These are phyloP conservation scores for Lactarius akahatsu DNA, from an alignment of 768 basidiomycete genomes.

Conservation along the genomic window DNA sequence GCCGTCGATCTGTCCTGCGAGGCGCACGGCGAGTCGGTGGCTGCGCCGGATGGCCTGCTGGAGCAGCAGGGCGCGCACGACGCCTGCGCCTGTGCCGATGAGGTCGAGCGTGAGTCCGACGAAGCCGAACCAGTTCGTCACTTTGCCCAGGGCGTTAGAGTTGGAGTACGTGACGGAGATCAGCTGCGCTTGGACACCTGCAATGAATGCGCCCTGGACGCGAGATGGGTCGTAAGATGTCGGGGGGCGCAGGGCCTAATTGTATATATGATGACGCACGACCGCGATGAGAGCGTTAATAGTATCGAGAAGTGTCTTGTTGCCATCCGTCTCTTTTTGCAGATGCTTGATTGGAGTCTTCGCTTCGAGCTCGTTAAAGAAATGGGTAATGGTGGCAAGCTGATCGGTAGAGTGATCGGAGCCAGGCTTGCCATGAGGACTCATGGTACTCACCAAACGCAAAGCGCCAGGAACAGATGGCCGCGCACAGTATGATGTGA, in stretches of 20 bases:
- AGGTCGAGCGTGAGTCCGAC: slow-evolving; percentile 30
- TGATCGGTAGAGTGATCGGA: slow-evolving; percentile 11
- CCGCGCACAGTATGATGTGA: neutral
- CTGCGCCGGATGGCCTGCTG: slow-evolving; percentile 17
- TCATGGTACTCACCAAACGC: neutral
- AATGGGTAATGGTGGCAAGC: slow-evolving; percentile 11
- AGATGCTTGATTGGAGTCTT: slow-evolving; percentile 13
- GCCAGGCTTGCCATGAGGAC: neutral
- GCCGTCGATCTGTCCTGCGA: slow-evolving; percentile 18
- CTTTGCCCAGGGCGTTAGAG: neutral
- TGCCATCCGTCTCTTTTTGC: slow-evolving; percentile 16
- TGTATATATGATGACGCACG: slow-evolving; percentile 1
- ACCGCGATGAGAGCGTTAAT: slow-evolving; percentile 25
- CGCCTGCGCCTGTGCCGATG: slow-evolving; percentile 24
- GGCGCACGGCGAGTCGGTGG: slow-evolving; percentile 15
- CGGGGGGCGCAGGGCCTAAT: neutral
- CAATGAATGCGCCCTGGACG: slow-evolving; percentile 27
- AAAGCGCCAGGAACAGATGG: neutral
- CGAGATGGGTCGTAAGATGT: neutral
- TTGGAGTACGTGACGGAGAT: slow-evolving; percentile 8
- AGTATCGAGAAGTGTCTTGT: slow-evolving; percentile 24
- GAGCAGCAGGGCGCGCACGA: slow-evolving; percentile 21
- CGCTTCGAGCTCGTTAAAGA: slow-evolving; percentile 17
- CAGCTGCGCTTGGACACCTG: slow-evolving; percentile 27
- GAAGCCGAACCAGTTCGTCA: slow-evolving; percentile 26